Evolutionary conservation across 139 green algal genomes (phyloP).

Genomic region (Volvox africanus): DNA sequence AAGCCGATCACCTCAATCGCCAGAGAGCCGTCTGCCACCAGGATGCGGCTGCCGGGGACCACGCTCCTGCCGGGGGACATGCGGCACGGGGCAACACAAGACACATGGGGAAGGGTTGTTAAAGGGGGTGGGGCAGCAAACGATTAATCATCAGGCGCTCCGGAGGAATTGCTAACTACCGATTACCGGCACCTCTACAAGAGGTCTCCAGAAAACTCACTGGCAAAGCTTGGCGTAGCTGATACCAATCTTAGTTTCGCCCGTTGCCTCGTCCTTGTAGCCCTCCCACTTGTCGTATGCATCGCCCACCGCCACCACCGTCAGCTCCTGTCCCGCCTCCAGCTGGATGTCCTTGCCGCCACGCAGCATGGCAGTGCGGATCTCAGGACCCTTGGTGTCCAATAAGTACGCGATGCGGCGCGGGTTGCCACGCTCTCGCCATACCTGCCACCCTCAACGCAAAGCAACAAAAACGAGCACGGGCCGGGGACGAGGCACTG

Average conservation of each 20-base stretch:
- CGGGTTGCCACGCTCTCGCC: background rate
- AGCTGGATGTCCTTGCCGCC: constrained; percentile 66
- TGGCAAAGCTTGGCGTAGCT: constrained; percentile 73
- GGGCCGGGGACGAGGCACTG: too few species aligned
- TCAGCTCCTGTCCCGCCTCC: constrained; percentile 70
- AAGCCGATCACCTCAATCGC: constrained; percentile 68
- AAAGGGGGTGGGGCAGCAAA: too few species aligned
- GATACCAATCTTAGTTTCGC: constrained; percentile 65
- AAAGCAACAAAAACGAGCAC: too few species aligned
- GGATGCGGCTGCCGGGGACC: constrained; percentile 68
- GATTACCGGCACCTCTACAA: background rate
- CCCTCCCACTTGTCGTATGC: constrained; percentile 69
- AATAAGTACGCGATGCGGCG: constrained; percentile 43
- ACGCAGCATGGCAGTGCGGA: constrained; percentile 75
- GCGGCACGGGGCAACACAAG: too few species aligned
- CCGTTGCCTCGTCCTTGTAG: constrained; percentile 58
- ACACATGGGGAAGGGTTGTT: too few species aligned
- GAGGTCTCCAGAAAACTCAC: constrained; percentile 34
- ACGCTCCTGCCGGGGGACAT: constrained; percentile 35
- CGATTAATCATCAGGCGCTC: background rate
- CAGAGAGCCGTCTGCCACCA: constrained; percentile 77
- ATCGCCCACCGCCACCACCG: constrained; percentile 74
- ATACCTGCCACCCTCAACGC: background rate
- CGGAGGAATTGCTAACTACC: background rate
- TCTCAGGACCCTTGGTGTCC: constrained; percentile 69